phyloP scores from a whole-genome alignment of 306 rosid species.

The Oemleria cerasiformis region DNA sequence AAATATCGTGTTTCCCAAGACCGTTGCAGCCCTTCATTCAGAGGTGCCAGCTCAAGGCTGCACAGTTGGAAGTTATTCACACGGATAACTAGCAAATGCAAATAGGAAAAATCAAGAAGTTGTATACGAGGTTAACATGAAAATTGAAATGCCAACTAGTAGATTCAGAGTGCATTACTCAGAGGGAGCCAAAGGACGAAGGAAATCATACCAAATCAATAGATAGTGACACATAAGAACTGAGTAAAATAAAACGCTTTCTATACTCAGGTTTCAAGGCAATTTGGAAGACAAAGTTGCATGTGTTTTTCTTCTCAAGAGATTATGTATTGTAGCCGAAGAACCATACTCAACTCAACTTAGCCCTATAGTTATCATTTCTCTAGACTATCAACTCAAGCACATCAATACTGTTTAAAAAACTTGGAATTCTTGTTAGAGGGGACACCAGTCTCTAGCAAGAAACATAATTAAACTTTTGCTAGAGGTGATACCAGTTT shows the following conservation, averaged over 20 bases:
- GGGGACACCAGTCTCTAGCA: too few relatives aligned
- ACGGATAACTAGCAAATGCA: too few relatives aligned
- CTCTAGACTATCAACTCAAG: too few relatives aligned
- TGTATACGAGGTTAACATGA: neutral
- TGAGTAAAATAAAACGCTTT: neutral
- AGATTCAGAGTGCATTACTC: neutral
- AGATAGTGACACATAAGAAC: neutral
- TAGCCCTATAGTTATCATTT: neutral
- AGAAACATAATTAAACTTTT: too few relatives aligned
- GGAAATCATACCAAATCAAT: neutral
- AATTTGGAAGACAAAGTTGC: neutral
- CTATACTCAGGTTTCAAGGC: neutral
- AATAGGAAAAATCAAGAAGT: neutral
- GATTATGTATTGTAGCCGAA: neutral
- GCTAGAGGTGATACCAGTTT: neutral
- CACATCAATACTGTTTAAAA: too few relatives aligned
- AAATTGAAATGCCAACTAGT: neutral
- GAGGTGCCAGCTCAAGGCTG: too few relatives aligned
- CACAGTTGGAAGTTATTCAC: too few relatives aligned
- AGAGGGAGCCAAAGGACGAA: neutral
- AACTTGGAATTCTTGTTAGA: too few relatives aligned
- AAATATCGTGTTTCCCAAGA: too few relatives aligned
- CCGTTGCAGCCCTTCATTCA: too few relatives aligned
- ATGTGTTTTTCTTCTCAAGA: neutral
- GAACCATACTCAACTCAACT: constrained; percentile 9